Base-by-base conservation (phyloP, 768 basidiomycete species). In the Lactarius sp. region DNA sequence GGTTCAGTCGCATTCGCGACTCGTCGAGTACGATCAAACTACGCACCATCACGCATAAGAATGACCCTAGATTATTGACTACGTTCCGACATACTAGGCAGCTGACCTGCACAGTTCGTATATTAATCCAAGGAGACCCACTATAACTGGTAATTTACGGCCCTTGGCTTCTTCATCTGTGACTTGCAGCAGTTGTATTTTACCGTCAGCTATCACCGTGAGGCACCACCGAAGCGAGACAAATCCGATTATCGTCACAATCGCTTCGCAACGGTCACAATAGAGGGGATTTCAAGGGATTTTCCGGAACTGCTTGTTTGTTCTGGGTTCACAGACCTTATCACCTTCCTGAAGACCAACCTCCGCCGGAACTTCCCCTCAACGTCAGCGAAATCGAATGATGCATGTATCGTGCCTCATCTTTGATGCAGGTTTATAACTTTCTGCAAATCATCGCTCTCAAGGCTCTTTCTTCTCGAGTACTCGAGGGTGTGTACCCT, bases 21-120 rank as follows among this genome's bases (percentile, higher is more conserved):
- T 64, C 62, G 1, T 42, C 59, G 27, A 64, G 47, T 16, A 0
- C 31, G 5, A 27, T 51, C 46, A 64, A 64, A 52, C 20, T 64
- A 41, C 52, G 52, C 44, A n/a, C 37, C 10, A 60, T 64, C 18
- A 44, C 52, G 13, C 13, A 31, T 8, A 64, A 54, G 18, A 60
- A 60, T 8, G 63, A 60, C 53, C 47, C 46, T 20, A n/a, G 5
- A n/a, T 14, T 55, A 37, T 55, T 59, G 33, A 50, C 52, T 22
- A 39, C 46, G 4, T 60, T 44, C 34, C 58, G 63, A 9, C 58
- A 56, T 55, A 18, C 39, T 0, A 39, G 14, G 9, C 63, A 64
- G 9, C 36, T 51, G 7, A 37, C 41, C 5, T 57, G 58, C 50
- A 55, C 58, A 1, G 14, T 39, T 6, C 2, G 3, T 55, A 60